Base-by-base conservation (phyloP, 2,329 filamentous ascomycete species). In the Pseudogymnoascus sp. region DNA sequence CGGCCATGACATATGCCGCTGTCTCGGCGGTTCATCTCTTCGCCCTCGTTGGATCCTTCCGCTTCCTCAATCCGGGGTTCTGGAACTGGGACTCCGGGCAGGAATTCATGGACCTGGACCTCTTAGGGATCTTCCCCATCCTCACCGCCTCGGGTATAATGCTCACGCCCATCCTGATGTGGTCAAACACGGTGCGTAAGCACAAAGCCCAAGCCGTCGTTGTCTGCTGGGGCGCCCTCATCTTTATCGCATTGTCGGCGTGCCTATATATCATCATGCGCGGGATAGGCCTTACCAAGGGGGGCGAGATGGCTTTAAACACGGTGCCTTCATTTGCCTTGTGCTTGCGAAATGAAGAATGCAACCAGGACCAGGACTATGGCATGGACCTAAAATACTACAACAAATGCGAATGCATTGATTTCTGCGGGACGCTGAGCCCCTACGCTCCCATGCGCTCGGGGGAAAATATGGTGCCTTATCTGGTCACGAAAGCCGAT, bases 161-260 rank as follows among this genome's bases (percentile, higher is more conserved):
- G 62, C 11, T 63, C 4, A 63, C 60, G 7, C 62, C 62, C 4
- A 63, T 63, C 18, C 57, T 63, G 1, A 39, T 60, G 41, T 63
- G 62, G 62, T 57, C 60, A 5, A 63, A 14, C 4, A 41, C 62
- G 11, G 62, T 63, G 18, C 60, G 57, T 25, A 62, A 20, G 54
- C 30, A 63, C 25, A 16, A 57, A 8, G 62, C 62, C 2, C 60
- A 63, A n/a, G 9, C 34, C 2, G 43, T 63, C 12, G 58, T 63
- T n/a, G 35, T 63, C 9, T 63, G 37, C 30, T 63, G 62, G 62
- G 54, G 54, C 4, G 41, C 39, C 6, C 60, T 62, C 30, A n/a
- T 62, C n/a, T 43, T 57, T n/a, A 2, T 50, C 8, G 28, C 58
- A 6, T 37, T 39, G 16, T 11, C 60, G 22, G 22, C 57, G 34